A percentile compares a stretch with the other conserved stretches of the same genome.
Conservation (phyloP, 176 grass and related monocot species). For the Aegilops longissima region DNA sequence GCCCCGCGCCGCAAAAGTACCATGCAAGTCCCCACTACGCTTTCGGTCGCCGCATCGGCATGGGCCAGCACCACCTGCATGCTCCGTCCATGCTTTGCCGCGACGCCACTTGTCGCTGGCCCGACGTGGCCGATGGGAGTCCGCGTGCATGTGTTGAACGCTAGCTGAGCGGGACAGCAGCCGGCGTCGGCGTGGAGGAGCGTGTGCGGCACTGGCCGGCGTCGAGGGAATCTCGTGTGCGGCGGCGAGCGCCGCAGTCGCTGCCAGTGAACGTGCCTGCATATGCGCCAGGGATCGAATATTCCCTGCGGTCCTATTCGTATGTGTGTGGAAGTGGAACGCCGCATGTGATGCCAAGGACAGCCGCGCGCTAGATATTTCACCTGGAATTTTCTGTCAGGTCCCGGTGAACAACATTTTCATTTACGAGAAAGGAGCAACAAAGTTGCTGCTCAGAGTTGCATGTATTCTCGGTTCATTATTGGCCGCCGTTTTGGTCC, state of each 20-base stretch:
- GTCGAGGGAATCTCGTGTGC: background rate
- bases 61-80: background rate
- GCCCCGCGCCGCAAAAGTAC: background rate
- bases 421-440: too few species aligned
- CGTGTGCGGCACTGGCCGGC: too few species aligned
- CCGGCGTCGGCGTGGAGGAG: background rate
- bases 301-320: background rate
- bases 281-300: constrained; percentile 1
- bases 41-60: background rate
- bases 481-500: too few species aligned
- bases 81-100: background rate
- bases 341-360: too few species aligned
- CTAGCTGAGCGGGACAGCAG: background rate
- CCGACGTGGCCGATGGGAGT: background rate
- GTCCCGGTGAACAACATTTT: too few species aligned
- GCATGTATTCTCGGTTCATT: too few species aligned
- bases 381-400: background rate
- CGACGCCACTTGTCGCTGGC: background rate
- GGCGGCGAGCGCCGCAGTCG: background rate
- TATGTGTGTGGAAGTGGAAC: too few species aligned
- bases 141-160: background rate
- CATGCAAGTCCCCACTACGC: background rate
- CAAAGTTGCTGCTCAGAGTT: too few species aligned
- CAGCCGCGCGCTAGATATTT: background rate
- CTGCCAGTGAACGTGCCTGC: background rate